Base-by-base conservation (phyloP, 2,329 filamentous ascomycete genomes). In the Trichoderma lentiforme region DNA sequence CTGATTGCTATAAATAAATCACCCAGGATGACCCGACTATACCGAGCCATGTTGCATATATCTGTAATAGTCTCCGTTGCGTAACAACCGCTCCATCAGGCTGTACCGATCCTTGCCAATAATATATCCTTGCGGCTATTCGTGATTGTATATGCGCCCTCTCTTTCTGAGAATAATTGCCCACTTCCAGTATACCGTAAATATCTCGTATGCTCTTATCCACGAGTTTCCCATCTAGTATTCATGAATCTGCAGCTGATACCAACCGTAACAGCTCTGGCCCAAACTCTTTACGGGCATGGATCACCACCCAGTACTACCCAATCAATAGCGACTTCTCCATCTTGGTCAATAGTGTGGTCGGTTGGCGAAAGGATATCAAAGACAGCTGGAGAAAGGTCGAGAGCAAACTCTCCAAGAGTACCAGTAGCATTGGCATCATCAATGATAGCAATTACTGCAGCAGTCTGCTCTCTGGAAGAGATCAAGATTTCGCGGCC, bases 261-360 rank as follows among this genome's bases (percentile, higher is more conserved):
- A n/a, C 4, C 18, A 14, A 21, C 8, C n/a, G 6, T 34, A 12
- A 24, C 5, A 12, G n/a, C n/a, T 11, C 8, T 36, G 5, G 6
- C 9, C 12, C 30, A 39, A 32, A 11, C 6, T 7, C n/a, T 56
- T 24, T 18, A 56, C 2, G 63, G 63, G 43, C 63, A 66, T 18
- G 63, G 63, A 26, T 36, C 30, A 3, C 63, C 47, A 12, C 63
- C 63, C 43, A 66, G 43, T 2, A 30, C 43, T 2, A 56, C 63
- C 63, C 63, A 56, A 21, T 66, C 63, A 66, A 66, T 66, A 26
- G 43, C 30, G 14, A 66, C 63, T 34, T 56, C 43, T 34, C 63
- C 43, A 6, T 56, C n/a, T 32, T 24, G 28, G 5, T 66, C 63
- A 24, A 66, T 26, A 3, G 63, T 53, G 47, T 56, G 63, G n/a